phyloP scores from a whole-genome alignment of 345 rosid genomes.

The Syzygium aromaticum region DNA sequence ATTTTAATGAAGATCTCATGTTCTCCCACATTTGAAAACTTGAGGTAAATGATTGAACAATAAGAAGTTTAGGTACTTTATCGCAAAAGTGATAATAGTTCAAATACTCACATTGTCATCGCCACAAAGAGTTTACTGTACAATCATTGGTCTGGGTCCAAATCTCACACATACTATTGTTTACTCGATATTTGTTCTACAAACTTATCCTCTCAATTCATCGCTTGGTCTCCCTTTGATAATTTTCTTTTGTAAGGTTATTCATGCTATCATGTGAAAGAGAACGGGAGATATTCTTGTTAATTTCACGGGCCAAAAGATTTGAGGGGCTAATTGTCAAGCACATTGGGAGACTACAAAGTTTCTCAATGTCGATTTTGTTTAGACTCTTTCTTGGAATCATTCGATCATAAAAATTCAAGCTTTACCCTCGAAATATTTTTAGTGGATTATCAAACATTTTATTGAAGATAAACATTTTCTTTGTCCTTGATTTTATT shows the following conservation, averaged over 20 bases:
- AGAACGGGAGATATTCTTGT: too few relatives aligned
- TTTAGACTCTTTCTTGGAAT: too few relatives aligned
- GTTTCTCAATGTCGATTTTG: background rate
- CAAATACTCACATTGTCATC: too few relatives aligned
- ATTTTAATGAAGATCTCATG: background rate
- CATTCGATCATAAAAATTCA: too few relatives aligned
- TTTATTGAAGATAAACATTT: background rate
- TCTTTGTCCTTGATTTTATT: fast-evolving
- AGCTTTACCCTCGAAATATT: background rate
- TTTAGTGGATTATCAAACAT: background rate
- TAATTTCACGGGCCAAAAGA: too few relatives aligned
- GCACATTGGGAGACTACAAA: background rate
- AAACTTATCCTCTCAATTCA: too few relatives aligned
- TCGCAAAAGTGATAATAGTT: background rate
- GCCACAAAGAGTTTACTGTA: background rate
- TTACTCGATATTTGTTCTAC: too few relatives aligned
- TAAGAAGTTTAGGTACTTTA: background rate
- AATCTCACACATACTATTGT: background rate
- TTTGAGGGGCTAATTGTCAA: background rate
- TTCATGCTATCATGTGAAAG: too few relatives aligned
- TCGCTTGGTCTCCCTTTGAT: too few relatives aligned
- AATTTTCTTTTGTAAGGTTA: too few relatives aligned
- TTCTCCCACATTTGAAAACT: background rate
- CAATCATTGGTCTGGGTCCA: background rate
- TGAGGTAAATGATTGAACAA: background rate